Evolutionary conservation across 2,329 filamentous ascomycete genomes (phyloP).

Genomic region (Phyllosticta paracitricarpa): DNA sequence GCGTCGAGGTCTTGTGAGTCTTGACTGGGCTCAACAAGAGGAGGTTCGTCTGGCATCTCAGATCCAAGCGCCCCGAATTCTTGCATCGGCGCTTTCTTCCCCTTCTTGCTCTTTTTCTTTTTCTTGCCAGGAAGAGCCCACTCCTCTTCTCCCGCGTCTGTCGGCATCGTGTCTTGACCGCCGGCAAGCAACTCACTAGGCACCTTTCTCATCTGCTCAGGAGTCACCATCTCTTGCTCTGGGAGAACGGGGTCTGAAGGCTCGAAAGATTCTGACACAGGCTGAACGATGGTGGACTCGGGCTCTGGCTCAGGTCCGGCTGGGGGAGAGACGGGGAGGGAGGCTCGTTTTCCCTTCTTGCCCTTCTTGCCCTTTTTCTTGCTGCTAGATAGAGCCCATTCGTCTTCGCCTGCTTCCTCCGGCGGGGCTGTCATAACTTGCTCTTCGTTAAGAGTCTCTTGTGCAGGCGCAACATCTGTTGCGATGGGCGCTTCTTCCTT

Average conservation of each 20-base stretch:
- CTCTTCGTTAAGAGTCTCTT: too few relatives aligned
- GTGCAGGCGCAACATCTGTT: not conserved
- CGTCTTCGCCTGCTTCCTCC: not conserved
- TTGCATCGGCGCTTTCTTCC: constrained; percentile 8
- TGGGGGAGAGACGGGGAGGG: not conserved
- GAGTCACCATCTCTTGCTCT: not conserved
- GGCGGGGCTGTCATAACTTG: not conserved
- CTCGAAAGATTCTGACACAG: not conserved
- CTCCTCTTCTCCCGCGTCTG: constrained; percentile 7
- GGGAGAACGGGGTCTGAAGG: not conserved
- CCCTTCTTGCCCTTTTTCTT: constrained; percentile 18
- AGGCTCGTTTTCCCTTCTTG: constrained; percentile 19
- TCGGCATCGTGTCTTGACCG: too few relatives aligned
- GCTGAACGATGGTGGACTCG: not conserved
- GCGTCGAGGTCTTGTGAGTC: too few relatives aligned
- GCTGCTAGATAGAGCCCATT: not conserved
- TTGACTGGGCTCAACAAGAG: too few relatives aligned
- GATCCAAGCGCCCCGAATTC: too few relatives aligned
- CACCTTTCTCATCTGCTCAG: too few relatives aligned
- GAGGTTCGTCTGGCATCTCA: too few relatives aligned
- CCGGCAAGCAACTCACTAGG: too few relatives aligned
- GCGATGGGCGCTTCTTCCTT: not conserved
- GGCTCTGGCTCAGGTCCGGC: not conserved
- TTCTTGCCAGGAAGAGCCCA: constrained; percentile 5
- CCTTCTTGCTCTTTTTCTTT: constrained; percentile 19